Evolutionary conservation across 768 basidiomycete genomes (phyloP).

Genomic region (Gloeopeniophorella convolvens): DNA sequence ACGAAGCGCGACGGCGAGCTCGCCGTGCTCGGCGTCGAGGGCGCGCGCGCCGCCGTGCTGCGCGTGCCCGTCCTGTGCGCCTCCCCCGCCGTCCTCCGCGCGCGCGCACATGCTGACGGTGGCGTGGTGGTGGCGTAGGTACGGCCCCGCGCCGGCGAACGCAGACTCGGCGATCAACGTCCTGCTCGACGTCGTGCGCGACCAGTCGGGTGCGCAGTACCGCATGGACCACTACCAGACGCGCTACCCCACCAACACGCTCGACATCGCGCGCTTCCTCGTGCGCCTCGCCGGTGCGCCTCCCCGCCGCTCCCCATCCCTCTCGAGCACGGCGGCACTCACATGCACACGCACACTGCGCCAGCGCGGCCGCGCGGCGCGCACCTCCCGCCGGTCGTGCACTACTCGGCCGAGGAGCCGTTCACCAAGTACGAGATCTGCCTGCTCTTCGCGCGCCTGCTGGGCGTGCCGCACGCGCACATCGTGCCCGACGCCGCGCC

Average conservation of each 20-base stretch:
- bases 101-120: slow-evolving; percentile 3
- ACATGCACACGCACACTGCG: slow-evolving; percentile 24
- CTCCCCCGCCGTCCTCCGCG: slow-evolving; percentile 6
- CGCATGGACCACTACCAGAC: slow-evolving; percentile 96
- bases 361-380: slow-evolving; percentile 31
- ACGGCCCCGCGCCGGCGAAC: slow-evolving; percentile 80
- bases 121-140: slow-evolving; percentile 55
- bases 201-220: slow-evolving; percentile 82
- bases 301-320: not conserved
- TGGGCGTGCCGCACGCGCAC: slow-evolving; percentile 65
- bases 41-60: slow-evolving; percentile 60
- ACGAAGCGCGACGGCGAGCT: slow-evolving; percentile 86
- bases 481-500: slow-evolving; percentile 67
- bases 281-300: slow-evolving; percentile 63
- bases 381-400: slow-evolving; percentile 65
- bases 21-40: slow-evolving; percentile 55
- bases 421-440: slow-evolving; percentile 95
- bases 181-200: slow-evolving; percentile 78
- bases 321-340: not conserved
- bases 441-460: slow-evolving; percentile 63
- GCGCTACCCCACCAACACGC: slow-evolving; percentile 85
- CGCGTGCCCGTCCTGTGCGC: slow-evolving; percentile 85
- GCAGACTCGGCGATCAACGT: slow-evolving; percentile 87
- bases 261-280: slow-evolving; percentile 83
- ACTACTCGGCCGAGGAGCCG: slow-evolving; percentile 77